These are phyloP conservation scores for Aspergillus terreus DNA, from an alignment of 2,329 filamentous ascomycete species.

Conservation along the genomic window DNA sequence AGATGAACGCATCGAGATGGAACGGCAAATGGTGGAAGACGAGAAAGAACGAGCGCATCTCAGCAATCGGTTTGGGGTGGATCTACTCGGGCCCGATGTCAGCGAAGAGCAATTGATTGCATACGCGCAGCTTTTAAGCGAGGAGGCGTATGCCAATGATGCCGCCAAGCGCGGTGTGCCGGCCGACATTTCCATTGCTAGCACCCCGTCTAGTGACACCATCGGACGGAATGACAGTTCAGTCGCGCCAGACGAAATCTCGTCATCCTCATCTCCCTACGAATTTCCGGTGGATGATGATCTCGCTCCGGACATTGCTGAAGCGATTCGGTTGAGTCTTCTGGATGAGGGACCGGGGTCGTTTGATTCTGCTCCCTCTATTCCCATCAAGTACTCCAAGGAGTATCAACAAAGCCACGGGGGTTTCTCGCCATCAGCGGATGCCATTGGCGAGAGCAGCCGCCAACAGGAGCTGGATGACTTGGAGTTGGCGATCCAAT, in stretches of 20 bases:
- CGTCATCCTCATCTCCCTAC: conserved; percentile 34
- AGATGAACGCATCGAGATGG: conserved; percentile 78
- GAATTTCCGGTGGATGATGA: conserved; percentile 44
- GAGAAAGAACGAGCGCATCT: conserved; percentile 67
- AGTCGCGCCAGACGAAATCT: conserved; percentile 25
- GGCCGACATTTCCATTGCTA: conserved; percentile 35
- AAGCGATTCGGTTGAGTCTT: conserved; percentile 57
- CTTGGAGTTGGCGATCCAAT: conserved; percentile 58
- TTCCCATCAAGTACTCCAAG: conserved; percentile 36
- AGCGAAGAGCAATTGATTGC: conserved; percentile 61
- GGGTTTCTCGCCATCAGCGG: conserved; percentile 14
- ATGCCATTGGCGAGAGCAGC: conserved; percentile 30
- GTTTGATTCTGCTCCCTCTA: conserved; percentile 19
- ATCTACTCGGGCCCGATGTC: conserved; percentile 57
- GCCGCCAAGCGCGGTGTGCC: conserved; percentile 45
- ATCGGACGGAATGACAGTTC: conserved; percentile 30
- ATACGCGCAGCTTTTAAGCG: conserved; percentile 60
- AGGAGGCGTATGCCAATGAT: conserved; percentile 54
- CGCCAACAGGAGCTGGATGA: conserved; percentile 51
- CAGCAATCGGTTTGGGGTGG: conserved; percentile 77
- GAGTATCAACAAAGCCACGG: conserved; percentile 14
- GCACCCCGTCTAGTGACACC: conserved; percentile 37
- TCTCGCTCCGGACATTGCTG: conserved; percentile 56
- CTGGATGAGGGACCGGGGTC: conserved; percentile 28
- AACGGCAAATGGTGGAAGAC: conserved; percentile 65